phyloP scores from a whole-genome alignment of 768 basidiomycete genomes.

The Pisolithus orientalis region DNA sequence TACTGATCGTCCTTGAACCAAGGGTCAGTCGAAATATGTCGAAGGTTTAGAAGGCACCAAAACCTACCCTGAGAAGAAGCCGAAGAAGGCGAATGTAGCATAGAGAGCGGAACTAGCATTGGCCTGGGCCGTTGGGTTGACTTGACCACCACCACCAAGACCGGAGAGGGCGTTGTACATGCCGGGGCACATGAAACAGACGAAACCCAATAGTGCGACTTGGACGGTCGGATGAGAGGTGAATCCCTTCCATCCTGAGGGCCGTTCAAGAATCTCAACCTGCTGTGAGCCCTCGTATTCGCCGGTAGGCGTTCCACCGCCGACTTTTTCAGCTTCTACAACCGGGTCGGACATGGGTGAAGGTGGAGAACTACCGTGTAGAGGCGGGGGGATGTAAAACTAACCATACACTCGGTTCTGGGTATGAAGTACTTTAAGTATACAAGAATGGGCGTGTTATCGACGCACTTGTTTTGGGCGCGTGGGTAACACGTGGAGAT shows the following conservation, averaged over 20 bases:
- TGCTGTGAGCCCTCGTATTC: constrained; percentile 15
- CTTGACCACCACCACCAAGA: constrained; percentile 73
- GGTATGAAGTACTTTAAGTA: no score
- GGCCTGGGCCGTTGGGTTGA: constrained; percentile 56
- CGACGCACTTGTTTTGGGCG: no score
- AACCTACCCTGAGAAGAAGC: constrained; percentile 65
- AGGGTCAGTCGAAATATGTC: neutral
- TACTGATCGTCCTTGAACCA: constrained; percentile 61
- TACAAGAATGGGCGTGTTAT: no score
- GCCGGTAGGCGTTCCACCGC: constrained; percentile 2
- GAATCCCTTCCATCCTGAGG: constrained; percentile 41
- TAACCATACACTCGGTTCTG: no score
- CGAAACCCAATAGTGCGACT: constrained; percentile 56
- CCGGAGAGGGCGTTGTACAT: constrained; percentile 78
- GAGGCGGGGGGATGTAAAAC: no score
- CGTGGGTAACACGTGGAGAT: no score
- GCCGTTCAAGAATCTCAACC: constrained; percentile 33
- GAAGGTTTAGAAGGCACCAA: neutral
- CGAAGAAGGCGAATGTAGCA: constrained; percentile 51
- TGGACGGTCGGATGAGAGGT: constrained; percentile 45
- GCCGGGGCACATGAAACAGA: constrained; percentile 55
- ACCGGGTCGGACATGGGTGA: constrained; percentile 17
- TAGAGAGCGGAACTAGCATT: constrained; percentile 69
- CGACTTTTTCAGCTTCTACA: constrained; percentile 14
- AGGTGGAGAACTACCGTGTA: neutral